phyloP scores from a whole-genome alignment of 352 stramenopile species.

The Globisporangium viniferum region DNA sequence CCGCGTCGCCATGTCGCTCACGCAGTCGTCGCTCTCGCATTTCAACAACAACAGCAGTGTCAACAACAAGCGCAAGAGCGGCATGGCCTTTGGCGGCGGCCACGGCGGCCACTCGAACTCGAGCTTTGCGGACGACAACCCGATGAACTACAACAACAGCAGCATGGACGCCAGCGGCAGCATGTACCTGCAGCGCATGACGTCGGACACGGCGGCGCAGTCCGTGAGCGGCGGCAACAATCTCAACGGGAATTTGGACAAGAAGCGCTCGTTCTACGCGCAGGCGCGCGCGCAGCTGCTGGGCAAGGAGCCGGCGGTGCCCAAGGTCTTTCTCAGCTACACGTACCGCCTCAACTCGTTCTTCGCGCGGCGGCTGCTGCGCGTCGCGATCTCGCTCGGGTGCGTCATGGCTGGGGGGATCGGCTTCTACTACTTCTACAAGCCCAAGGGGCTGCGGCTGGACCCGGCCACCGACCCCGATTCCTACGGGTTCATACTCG shows the following conservation, averaged over 20 bases:
- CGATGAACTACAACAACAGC: conserved; percentile 2
- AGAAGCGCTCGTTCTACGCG: conserved; percentile 60
- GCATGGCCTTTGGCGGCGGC: background rate
- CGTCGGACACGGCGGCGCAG: conserved; percentile 8
- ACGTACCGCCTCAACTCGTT: conserved; percentile 75
- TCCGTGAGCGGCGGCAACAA: conserved; percentile 6
- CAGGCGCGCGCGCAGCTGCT: conserved; percentile 27
- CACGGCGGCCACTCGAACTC: background rate
- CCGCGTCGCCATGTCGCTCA: conserved; percentile 10
- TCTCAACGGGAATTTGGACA: conserved; percentile 20
- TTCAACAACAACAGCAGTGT: conserved; percentile 3
- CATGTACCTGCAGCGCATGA: conserved; percentile 10
- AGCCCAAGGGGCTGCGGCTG: conserved; percentile 41
- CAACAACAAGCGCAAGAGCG: conserved; percentile 4
- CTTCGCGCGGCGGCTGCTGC: conserved; percentile 63
- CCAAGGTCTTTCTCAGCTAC: conserved; percentile 50
- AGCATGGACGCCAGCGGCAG: background rate
- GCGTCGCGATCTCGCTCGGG: conserved; percentile 36
- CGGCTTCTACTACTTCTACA: conserved; percentile 73
- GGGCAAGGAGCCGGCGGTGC: conserved; percentile 51
- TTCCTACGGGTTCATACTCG: conserved; percentile 50
- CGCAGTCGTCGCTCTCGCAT: conserved; percentile 6
- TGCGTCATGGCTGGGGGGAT: conserved; percentile 42
- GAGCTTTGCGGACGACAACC: conserved; percentile 11
- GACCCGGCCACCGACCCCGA: conserved; percentile 22